Evolutionary conservation across 306 rosid genomes (phyloP), one percentile per base, ranked within the genome.

Genomic region (Vigna angularis): DNA sequence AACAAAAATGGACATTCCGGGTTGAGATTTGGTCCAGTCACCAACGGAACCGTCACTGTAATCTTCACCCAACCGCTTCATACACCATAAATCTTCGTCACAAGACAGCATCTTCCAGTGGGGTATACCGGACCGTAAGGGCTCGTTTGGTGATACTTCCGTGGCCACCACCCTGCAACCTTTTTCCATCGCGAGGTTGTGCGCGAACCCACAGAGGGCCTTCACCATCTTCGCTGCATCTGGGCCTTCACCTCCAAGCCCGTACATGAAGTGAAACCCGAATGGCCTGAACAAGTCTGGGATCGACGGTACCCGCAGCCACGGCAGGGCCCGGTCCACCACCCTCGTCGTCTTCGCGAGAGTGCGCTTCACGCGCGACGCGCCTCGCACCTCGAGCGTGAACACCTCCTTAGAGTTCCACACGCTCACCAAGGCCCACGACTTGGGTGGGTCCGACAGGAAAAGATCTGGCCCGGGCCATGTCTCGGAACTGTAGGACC

Each of bases 11-110:
- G 99, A 91, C 79, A 49, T 15, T 48, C 86, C 97, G 11, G 98
- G 90, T 2, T 82, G 78, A 14, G 98, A 91, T 59, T 95, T 95
- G 18, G 99, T 91, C 99, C 99, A 95, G 85, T 95, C 99, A 81
- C 98, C 98, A 14, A 95, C 82, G 4, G 97, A 86, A 48, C 92
- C 97, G 50, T 95, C 97, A 44, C 96, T 89, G 61, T 91, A 95
- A 79, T 91, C 98, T 30, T 94, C 97, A 1, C 85, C 93, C 0
- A 95, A 89, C 73, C 98, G 70, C 73, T 90, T 93, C 55, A 95
- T 89, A 73, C 98, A 95, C 99, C 98, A 95, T 7, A 89, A 77
- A 64, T 95, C 98, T 72, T 92, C 95, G 3, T 68, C 88, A 52
- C 89, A 89, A 9, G 98, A 95, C 50, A 95, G 78, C 80, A 65